Conservation (phyloP, 164 flowering plant species). For the Magnolia sinica region DNA sequence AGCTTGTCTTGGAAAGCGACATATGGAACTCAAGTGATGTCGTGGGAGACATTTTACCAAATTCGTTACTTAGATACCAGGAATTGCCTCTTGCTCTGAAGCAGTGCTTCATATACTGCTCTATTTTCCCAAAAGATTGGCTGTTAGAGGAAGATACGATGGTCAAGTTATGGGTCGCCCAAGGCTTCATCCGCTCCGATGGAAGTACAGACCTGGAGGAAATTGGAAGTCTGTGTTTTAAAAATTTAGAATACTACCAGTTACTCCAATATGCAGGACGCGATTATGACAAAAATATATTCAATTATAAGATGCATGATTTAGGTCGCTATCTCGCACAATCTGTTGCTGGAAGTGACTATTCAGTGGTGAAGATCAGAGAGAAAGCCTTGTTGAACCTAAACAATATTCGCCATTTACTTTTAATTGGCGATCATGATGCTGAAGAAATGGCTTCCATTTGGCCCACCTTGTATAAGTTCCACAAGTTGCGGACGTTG, state of each 20-base stretch:
- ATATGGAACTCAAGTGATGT: conserved; percentile 6
- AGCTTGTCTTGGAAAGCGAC: background rate
- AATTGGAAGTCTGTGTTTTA: conserved; percentile 3
- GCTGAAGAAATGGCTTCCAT: background rate
- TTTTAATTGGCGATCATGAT: background rate
- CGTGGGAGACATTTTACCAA: background rate
- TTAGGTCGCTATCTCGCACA: conserved; percentile 4
- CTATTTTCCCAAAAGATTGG: conserved; percentile 11
- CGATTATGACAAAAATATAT: background rate
- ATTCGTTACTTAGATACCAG: conserved; percentile 14
- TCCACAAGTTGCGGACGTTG: background rate
- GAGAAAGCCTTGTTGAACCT: background rate
- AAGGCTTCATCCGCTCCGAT: conserved; percentile 4
- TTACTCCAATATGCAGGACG: conserved; percentile 8
- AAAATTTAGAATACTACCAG: conserved; percentile 6
- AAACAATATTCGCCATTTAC: background rate
- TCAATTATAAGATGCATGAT: conserved; percentile 6
- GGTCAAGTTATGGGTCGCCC: conserved; percentile 16
- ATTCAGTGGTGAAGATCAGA: background rate
- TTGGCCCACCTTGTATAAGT: too few species aligned
- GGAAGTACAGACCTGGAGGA: background rate
- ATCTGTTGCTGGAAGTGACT: background rate
- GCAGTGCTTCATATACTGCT: conserved; percentile 13
- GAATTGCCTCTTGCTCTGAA: conserved; percentile 1
- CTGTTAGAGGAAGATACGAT: background rate